These are phyloP conservation scores for Blepharisma stoltei DNA, from an alignment of 73 alveolate genomes.

Conservation along the genomic window DNA sequence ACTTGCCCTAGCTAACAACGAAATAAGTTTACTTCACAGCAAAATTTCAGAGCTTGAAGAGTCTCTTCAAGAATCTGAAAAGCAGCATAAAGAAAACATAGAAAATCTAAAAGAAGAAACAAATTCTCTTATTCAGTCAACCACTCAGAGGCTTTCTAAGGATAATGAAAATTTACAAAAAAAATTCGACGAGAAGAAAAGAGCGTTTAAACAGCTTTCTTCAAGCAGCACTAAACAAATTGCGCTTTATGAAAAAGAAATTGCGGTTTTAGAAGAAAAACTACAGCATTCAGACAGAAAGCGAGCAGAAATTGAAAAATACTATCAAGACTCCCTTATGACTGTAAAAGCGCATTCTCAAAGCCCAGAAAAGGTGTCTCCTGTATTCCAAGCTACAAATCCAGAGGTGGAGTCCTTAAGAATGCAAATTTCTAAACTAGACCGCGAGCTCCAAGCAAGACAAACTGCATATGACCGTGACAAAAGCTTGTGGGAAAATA, in stretches of 20 bases:
- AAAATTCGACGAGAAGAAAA: constrained; percentile 26
- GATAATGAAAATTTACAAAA: neutral
- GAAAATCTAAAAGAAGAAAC: neutral
- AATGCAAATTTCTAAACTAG: constrained; percentile 22
- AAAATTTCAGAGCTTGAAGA: constrained; percentile 3
- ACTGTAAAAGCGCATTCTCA: neutral
- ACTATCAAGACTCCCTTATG: constrained; percentile 11
- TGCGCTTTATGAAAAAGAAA: constrained; percentile 2
- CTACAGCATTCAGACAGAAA: neutral
- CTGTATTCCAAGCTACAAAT: neutral
- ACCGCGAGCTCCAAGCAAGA: neutral
- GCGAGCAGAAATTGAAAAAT: constrained; percentile 1
- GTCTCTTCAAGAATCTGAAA: neutral
- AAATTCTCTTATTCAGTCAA: neutral
- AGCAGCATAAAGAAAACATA: neutral
- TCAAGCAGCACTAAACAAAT: neutral
- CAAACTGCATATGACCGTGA: constrained; percentile 7
- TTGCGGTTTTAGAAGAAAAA: constrained; percentile 27
- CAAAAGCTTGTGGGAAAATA: constrained; percentile 14
- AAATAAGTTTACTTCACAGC: neutral
- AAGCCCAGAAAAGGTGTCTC: neutral
- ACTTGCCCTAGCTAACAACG: constrained; percentile 1
- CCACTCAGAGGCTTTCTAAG: neutral
- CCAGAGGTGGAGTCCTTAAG: neutral
- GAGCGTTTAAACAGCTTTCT: neutral